Conservation (phyloP, 2,329 filamentous ascomycete species). For the Stromatinia cepivora region DNA sequence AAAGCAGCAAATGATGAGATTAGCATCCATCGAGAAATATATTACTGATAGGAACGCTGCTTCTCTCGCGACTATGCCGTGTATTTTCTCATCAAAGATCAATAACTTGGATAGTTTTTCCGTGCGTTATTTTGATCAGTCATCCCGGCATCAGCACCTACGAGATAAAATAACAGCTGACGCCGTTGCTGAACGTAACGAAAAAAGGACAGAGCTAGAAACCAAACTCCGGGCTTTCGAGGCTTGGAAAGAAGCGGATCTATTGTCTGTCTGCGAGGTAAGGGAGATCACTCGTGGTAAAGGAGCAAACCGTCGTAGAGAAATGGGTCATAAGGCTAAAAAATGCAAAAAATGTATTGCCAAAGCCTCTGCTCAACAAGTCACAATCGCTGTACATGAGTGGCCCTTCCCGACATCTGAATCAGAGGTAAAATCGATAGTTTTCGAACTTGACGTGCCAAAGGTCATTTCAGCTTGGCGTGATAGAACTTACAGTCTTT, state of each 20-base stretch:
- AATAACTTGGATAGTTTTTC: slow-evolving; percentile 46
- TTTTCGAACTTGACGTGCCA: slow-evolving; percentile 55
- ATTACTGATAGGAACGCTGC: slow-evolving; percentile 36
- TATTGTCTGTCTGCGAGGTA: background rate
- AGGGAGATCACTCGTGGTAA: background rate
- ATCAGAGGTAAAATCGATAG: slow-evolving; percentile 45
- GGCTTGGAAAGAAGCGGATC: slow-evolving; percentile 32
- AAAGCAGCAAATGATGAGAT: slow-evolving; percentile 48
- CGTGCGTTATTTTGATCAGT: slow-evolving; percentile 51
- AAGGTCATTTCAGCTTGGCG: slow-evolving; percentile 49
- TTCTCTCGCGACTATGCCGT: slow-evolving; percentile 26
- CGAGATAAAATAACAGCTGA: slow-evolving; percentile 43
- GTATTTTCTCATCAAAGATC: slow-evolving; percentile 44
- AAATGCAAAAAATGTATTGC: slow-evolving; percentile 45
- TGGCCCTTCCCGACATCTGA: slow-evolving; percentile 52
- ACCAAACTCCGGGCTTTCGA: slow-evolving; percentile 38
- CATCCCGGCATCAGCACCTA: slow-evolving; percentile 44
- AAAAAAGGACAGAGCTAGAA: slow-evolving; percentile 43
- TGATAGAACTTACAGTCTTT: slow-evolving; percentile 48
- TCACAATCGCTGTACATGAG: slow-evolving; percentile 54
- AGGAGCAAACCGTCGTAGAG: background rate
- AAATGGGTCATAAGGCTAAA: background rate
- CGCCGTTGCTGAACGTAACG: slow-evolving; percentile 39
- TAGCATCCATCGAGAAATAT: slow-evolving; percentile 51
- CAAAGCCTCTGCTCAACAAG: slow-evolving; percentile 36